Conservation (phyloP, 139 green algal species). For the Closterium sp. region DNA sequence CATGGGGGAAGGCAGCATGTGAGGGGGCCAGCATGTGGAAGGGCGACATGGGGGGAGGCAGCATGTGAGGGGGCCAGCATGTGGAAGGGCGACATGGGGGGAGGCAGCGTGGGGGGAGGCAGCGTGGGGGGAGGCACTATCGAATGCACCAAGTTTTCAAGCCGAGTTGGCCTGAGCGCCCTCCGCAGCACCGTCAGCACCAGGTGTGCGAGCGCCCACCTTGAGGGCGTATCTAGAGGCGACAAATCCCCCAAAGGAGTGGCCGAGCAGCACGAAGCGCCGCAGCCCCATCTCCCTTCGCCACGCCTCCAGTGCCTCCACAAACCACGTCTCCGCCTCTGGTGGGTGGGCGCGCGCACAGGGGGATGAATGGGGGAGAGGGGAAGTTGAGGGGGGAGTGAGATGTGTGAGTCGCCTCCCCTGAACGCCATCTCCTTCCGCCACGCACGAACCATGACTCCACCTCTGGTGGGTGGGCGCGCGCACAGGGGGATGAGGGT, state of each 20-base stretch:
- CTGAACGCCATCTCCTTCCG: constrained; percentile 22
- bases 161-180: too few species aligned
- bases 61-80: too few species aligned
- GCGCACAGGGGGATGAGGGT: too few species aligned
- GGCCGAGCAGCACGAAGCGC: constrained; percentile 47
- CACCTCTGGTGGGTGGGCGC: constrained; percentile 6
- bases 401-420: background rate
- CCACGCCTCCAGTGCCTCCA: constrained; percentile 45
- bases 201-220: background rate
- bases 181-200: too few species aligned
- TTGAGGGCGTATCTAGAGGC: constrained; percentile 33
- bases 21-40: too few species aligned
- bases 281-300: constrained; percentile 22
- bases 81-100: background rate
- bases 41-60: background rate
- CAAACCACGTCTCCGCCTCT: constrained; percentile 49
- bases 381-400: too few species aligned
- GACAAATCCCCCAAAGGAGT: constrained; percentile 47
- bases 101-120: background rate
- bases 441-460: constrained; percentile 51
- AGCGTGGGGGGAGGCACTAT: too few species aligned
- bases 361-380: too few species aligned
- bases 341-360: too few species aligned
- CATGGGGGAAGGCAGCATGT: too few species aligned
- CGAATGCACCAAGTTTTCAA: too few species aligned